phyloP scores from a whole-genome alignment of 495 filamentous ascomycete species.

The Hypoxylon cercidicola region DNA sequence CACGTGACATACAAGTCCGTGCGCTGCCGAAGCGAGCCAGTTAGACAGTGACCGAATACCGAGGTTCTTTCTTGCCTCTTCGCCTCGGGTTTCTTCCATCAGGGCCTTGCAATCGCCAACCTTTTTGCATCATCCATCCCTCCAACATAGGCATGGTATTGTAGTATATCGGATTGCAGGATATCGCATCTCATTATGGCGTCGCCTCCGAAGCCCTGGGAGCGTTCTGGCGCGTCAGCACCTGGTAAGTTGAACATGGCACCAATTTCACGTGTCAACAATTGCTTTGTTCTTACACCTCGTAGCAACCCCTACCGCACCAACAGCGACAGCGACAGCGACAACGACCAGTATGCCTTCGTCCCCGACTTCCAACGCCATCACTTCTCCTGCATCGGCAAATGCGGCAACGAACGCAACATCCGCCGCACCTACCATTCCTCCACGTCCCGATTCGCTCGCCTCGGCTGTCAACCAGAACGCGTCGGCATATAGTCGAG shows the following conservation, averaged over 20 bases:
- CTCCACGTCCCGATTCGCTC: slow-evolving; percentile 79
- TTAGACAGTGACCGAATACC: slow-evolving; percentile 12
- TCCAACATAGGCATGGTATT: not conserved
- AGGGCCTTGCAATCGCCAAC: slow-evolving; percentile 7
- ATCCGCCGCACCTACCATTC: slow-evolving; percentile 74
- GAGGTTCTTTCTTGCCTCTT: slow-evolving; percentile 18
- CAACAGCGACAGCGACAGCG: slow-evolving; percentile 52
- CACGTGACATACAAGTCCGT: slow-evolving; percentile 3
- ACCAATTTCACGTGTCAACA: slow-evolving; percentile 34
- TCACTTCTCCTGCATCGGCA: slow-evolving; percentile 58
- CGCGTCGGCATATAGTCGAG: slow-evolving; percentile 77
- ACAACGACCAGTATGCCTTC: slow-evolving; percentile 54
- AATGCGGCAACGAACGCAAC: slow-evolving; percentile 52
- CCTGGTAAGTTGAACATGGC: slow-evolving; percentile 51
- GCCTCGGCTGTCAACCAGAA: slow-evolving; percentile 83
- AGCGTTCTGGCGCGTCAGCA: slow-evolving; percentile 74
- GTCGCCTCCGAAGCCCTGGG: slow-evolving; percentile 97
- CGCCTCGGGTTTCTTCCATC: not conserved
- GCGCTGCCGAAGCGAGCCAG: slow-evolving; percentile 4
- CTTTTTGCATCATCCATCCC: slow-evolving; percentile 13
- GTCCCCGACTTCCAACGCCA: slow-evolving; percentile 53
- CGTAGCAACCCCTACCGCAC: slow-evolving; percentile 53
- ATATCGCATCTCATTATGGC: slow-evolving; percentile 55
- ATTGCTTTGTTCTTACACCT: slow-evolving; percentile 16
- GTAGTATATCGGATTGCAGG: slow-evolving; percentile 30